Evolutionary conservation across 179 eudicot genomes (phyloP).

Genomic region (Silene noctiflora): DNA sequence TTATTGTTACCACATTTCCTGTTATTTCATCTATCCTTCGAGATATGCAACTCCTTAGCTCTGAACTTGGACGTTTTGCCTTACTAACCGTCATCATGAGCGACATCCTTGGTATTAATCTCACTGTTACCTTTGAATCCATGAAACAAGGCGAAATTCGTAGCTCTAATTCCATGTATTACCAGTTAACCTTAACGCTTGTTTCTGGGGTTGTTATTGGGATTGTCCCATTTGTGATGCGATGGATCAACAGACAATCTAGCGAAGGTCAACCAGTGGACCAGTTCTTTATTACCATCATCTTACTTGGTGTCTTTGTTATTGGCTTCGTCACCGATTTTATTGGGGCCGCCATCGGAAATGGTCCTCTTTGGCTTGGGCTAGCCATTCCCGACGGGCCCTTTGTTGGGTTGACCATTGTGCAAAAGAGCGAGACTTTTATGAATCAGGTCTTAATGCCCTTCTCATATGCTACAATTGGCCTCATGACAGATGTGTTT

Average conservation of each 20-base stretch:
- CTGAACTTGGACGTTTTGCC: slow-evolving; percentile 69
- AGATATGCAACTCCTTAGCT: slow-evolving; percentile 77
- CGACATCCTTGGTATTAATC: slow-evolving; percentile 47
- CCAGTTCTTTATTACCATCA: slow-evolving; percentile 34
- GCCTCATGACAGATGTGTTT: slow-evolving; percentile 46
- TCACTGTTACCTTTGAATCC: slow-evolving; percentile 51
- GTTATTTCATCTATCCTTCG: slow-evolving; percentile 50
- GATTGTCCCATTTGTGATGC: slow-evolving; percentile 42
- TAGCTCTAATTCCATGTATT: slow-evolving; percentile 41
- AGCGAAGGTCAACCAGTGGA: slow-evolving; percentile 62
- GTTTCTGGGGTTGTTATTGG: slow-evolving; percentile 31
- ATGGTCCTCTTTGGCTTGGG: slow-evolving; percentile 78
- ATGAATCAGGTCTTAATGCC: slow-evolving; percentile 51
- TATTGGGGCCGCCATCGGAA: slow-evolving; percentile 54
- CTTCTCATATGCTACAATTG: slow-evolving; percentile 52
- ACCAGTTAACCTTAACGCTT: slow-evolving; percentile 18
- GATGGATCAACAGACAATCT: slow-evolving; percentile 48
- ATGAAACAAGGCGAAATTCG: slow-evolving; percentile 42
- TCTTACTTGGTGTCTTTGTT: slow-evolving; percentile 46
- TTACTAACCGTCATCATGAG: slow-evolving; percentile 48
- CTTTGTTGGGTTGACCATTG: slow-evolving; percentile 61
- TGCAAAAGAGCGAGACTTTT: slow-evolving; percentile 52
- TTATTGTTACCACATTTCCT: slow-evolving; percentile 59
- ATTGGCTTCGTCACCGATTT: slow-evolving; percentile 45
- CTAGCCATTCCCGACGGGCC: slow-evolving; percentile 80